phyloP scores from a whole-genome alignment of 2,329 filamentous ascomycete genomes.

The Ambrosiella beaveri region DNA sequence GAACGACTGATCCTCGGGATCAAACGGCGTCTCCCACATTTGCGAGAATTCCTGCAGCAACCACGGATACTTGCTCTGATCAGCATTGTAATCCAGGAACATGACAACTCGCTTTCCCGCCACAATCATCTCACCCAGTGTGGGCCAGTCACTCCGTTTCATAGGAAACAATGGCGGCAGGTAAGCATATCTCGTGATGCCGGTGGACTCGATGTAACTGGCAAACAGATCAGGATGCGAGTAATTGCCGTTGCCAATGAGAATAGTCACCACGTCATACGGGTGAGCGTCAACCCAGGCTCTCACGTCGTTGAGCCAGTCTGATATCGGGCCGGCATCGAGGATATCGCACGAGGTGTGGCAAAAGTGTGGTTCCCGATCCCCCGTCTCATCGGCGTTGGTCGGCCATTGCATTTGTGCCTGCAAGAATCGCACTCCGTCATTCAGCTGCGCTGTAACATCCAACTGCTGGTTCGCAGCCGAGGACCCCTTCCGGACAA shows the following conservation, averaged over 20 bases:
- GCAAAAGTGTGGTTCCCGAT: slow-evolving; percentile 53
- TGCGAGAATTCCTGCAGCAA: slow-evolving; percentile 75
- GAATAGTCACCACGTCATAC: slow-evolving; percentile 73
- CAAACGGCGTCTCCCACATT: slow-evolving; percentile 83
- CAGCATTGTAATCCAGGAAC: slow-evolving; percentile 72
- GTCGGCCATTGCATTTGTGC: slow-evolving; percentile 43
- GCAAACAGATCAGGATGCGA: slow-evolving; percentile 46
- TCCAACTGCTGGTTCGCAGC: slow-evolving; percentile 57
- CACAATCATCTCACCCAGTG: slow-evolving; percentile 59
- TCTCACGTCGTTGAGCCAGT: slow-evolving; percentile 52
- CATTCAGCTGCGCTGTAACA: slow-evolving; percentile 57
- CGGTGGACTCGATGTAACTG: slow-evolving; percentile 50
- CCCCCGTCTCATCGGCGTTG: slow-evolving; percentile 24
- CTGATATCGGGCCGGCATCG: slow-evolving; percentile 59
- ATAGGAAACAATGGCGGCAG: slow-evolving; percentile 54
- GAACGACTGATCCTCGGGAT: slow-evolving; percentile 45
- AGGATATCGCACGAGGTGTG: slow-evolving; percentile 71
- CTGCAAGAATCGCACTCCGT: slow-evolving; percentile 51
- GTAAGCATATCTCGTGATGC: slow-evolving; percentile 58
- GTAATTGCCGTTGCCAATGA: slow-evolving; percentile 72
- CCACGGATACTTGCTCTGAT: slow-evolving; percentile 65
- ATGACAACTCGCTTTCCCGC: slow-evolving; percentile 53
- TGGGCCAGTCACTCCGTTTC: slow-evolving; percentile 64
- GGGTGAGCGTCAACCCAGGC: slow-evolving; percentile 61
- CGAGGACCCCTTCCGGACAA: slow-evolving; percentile 50